Evolutionary conservation across 1,284 basidiomycete genomes (phyloP), one percentile per base, ranked within the genome.

Genomic region (Pseudozyma pruni): DNA sequence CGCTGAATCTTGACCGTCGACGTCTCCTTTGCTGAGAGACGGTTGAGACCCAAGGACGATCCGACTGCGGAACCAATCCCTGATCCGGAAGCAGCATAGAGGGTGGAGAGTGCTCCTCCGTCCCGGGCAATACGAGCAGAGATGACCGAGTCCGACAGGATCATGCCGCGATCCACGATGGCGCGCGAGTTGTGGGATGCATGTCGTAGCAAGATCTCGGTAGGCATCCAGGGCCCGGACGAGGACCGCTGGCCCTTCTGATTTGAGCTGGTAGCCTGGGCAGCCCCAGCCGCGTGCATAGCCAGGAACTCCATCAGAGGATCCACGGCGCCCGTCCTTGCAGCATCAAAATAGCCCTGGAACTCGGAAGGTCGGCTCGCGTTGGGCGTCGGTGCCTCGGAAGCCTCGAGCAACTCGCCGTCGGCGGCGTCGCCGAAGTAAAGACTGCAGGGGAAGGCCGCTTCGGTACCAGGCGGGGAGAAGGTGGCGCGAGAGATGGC

Each of bases 161-260:
- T 42, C 79, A 81, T 81, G 16, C 73, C 72, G 9, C 76, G 74
- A 45, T 81, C 77, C 20, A 75, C 69, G 23, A 70, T 66, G 17
- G 71, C 67, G 22, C 78, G 72, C 31, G 72, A 72, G 38, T 75
- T 75, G 37, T 74, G 42, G 14, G 78, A 74, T 4, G 75, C 73
- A 47, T 79, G 75, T 19, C 76, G 66, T 40, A 79, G 56, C 41
- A 72, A 41, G 45, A 77, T 71, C 53, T 79, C 74, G 35, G 67
- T 72, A 8, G 69, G 69, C 54, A 72, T 59, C 69, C 69, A 72
- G 9, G 68, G 48, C 3, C 53, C 54, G 8, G 62, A 56, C 7
- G 52, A 41, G 27, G 58, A 50, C 17, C 56, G 59, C 49, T 70
- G 67, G 16, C 56, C 48, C 43, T 59, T 59, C 34, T 60, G 50